Evolutionary conservation across 1,139 yeast genomes (phyloP), one percentile per base, ranked within the genome.

Genomic region (Zygotorulaspora mrakii): DNA sequence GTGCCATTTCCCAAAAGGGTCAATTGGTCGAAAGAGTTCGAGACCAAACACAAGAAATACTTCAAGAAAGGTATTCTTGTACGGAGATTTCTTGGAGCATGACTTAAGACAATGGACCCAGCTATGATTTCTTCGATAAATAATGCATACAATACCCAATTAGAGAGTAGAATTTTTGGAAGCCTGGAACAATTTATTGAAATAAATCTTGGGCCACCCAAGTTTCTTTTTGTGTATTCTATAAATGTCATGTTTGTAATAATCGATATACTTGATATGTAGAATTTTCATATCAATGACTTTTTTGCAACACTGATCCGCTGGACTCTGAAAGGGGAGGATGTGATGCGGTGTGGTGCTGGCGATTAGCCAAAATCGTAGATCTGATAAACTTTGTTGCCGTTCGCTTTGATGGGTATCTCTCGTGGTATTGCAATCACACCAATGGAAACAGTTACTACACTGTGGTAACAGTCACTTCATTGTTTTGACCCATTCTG

Each of bases 1-100:
- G 17, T 28, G 20, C 18, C 31, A 28, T 9, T 28, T 28, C 31
- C 18, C 14, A 20, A 28, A 28, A 28, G n/a, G 20, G 5, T 28
- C 14, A 9, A 14, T 28, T 17, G 31, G 21, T 16, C 18, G 13
- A 14, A 28, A 14, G 16, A 11, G 21, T 16, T 28, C 31, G 31
- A 17, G 31, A 28, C 31, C 7, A 28, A 28, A 28, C 14, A 14
- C 9, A 14, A 28, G 31, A 28, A 28, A 28, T 14, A 10, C 5
- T 11, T 14, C 20, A 17, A 28, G 31, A 28, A 20, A 6, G 10
- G 9, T 20, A 20, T 20, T 20, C 9, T 20, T 28, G 20, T 17
- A 17, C 31, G 31, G 18, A n/a, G 3, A 14, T 28, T 28, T 14
- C 31, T 28, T 7, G 5, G 18, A 14, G 11, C 17, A 14, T 4